Base-by-base conservation (phyloP, 139 green algal species). In the Nannochloris sp. region DNA sequence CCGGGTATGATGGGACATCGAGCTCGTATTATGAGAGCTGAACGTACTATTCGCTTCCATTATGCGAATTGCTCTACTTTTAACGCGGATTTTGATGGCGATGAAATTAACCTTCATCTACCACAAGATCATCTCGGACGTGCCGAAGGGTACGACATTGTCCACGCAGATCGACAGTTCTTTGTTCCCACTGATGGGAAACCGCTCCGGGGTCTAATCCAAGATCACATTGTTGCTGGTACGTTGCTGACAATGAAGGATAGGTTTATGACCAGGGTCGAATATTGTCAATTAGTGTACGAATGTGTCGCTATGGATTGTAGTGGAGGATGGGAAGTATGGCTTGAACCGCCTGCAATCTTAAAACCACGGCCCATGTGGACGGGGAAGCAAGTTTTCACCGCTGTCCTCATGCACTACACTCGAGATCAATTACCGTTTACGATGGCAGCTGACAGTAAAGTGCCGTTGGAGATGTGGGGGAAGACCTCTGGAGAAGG, bases 61-160 rank as follows among this genome's bases (percentile, higher is more conserved):
- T 99, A 99, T 74, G 89, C 94, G 64, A 99, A 99, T 84, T 99
- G 94, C 82, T 72, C 87, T 36, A 93, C 87, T 39, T 96, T 95
- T 82, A 96, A 96, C 77, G 89, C 90, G 13, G 94, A 99, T 72
- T 99, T 99, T 83, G 94, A 99, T 65, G 94, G 94, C 2, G 94
- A 99, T 66, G 94, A 99, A 74, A 98, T 99, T 80, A 99, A 99
- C 83, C 75, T 99, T 66, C 94, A 99, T 64, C 72, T 99, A 47
- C 93, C 93, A 0, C 92, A 97, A 78, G 93, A 97, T 76, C 79
- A 93, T 38, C 59, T 90, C 23, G 86, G 77, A 1, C 75, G 93
- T 5, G 85, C 93, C 0, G 94, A 99, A 79, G 93, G 87, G n/a
- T 95, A 95, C 68, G 76, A 74, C 55, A 95, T 99, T 53, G 89